phyloP scores from a whole-genome alignment of 1,139 yeast species.

The Kurtzmaniella natalensis region DNA sequence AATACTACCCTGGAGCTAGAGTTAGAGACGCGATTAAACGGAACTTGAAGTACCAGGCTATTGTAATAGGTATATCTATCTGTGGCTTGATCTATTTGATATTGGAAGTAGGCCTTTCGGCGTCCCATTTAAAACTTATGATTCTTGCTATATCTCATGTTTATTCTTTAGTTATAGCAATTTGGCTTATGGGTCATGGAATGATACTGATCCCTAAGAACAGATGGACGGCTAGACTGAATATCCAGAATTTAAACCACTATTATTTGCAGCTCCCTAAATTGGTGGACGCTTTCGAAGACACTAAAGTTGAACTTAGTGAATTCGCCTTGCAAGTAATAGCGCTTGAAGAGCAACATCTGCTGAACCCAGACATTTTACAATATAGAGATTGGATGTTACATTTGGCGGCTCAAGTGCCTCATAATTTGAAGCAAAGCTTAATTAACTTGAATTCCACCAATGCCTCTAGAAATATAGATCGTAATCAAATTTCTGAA shows the following conservation, averaged over 20 bases:
- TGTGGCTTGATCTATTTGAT: conserved; percentile 58
- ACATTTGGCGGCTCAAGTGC: conserved; percentile 27
- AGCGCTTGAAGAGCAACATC: conserved; percentile 34
- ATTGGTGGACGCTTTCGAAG: conserved; percentile 60
- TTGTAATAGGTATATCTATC: conserved; percentile 50
- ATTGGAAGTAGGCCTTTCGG: conserved; percentile 55
- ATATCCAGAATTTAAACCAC: conserved; percentile 34
- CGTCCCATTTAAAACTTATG: conserved; percentile 57
- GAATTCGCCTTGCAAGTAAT: conserved; percentile 64
- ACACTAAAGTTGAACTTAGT: conserved; percentile 56
- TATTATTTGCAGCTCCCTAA: conserved; percentile 54
- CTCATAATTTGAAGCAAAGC: conserved; percentile 29
- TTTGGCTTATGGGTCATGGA: conserved; percentile 87
- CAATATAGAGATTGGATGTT: conserved; percentile 41
- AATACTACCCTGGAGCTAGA: conserved; percentile 42
- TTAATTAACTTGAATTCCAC: conserved; percentile 14
- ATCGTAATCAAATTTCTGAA: conserved; percentile 34
- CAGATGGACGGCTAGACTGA: conserved; percentile 47
- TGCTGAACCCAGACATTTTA: conserved; percentile 18
- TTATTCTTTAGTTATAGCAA: conserved; percentile 69
- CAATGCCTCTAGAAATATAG: conserved; percentile 21
- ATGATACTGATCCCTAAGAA: conserved; percentile 62
- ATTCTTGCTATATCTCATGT: conserved; percentile 75
- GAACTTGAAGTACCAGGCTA: conserved; percentile 58
- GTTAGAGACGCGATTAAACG: conserved; percentile 54